Percentiles rank a stretch among this genome's conserved stretches.
phyloP scores from a whole-genome alignment of 805 yeast genomes.

The Candida alai region DNA sequence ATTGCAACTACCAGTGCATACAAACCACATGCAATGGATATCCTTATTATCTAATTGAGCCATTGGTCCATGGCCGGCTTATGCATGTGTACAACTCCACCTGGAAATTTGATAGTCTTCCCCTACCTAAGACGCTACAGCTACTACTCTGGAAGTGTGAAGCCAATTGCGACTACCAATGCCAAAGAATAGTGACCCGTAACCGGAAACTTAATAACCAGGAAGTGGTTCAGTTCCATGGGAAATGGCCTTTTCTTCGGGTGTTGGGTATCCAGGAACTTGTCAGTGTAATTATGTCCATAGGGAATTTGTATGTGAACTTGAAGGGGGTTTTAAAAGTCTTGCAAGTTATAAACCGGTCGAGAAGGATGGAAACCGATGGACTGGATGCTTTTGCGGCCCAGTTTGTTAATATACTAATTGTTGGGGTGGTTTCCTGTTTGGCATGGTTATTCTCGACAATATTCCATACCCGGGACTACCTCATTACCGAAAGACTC shows the following conservation, averaged over 20 bases:
- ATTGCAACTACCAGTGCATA: slow-evolving; percentile 52
- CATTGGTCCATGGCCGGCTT: slow-evolving; percentile 16
- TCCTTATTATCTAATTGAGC: slow-evolving; percentile 20
- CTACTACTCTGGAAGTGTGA: slow-evolving; percentile 70
- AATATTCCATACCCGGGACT: slow-evolving; percentile 85
- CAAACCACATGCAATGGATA: slow-evolving; percentile 30
- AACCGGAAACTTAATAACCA: slow-evolving; percentile 45
- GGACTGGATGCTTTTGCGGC: too few species aligned
- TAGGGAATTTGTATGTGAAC: slow-evolving; percentile 46
- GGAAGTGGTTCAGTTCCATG: slow-evolving; percentile 82
- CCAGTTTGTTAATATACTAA: slow-evolving; percentile 31
- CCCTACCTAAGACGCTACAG: slow-evolving; percentile 39
- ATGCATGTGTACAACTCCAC: slow-evolving; percentile 24
- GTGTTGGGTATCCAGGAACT: slow-evolving; percentile 81
- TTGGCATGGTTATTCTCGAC: slow-evolving; percentile 87
- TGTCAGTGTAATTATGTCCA: slow-evolving; percentile 77
- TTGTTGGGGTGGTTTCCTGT: slow-evolving; percentile 63
- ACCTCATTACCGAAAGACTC: slow-evolving; percentile 70
- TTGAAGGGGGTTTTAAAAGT: slow-evolving; percentile 41
- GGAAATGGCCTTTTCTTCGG: slow-evolving; percentile 93
- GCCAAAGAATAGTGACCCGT: slow-evolving; percentile 73
- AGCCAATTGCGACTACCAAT: slow-evolving; percentile 86
- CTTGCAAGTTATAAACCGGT: slow-evolving; percentile 1
- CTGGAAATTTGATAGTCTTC: slow-evolving; percentile 34
- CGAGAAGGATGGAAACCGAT: slow-evolving; percentile 8